phyloP scores from a whole-genome alignment of 768 basidiomycete species.

The Leccinum longicurvipes region DNA sequence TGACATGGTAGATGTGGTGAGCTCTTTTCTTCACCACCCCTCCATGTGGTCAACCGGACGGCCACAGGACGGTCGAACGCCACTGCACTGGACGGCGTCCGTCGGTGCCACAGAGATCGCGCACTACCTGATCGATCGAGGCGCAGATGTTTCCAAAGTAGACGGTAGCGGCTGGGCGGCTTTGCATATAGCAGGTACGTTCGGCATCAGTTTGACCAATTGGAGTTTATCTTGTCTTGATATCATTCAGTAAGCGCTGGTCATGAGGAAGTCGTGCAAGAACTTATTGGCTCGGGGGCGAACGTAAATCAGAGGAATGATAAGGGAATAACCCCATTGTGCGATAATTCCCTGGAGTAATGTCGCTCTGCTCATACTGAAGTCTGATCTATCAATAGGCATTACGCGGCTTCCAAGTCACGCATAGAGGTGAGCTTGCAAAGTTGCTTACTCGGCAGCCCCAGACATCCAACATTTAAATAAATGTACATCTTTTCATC shows the following conservation, averaged over 20 bases:
- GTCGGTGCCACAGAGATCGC: constrained; percentile 66
- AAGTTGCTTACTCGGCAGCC: constrained; percentile 19
- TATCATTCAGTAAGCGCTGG: constrained; percentile 69
- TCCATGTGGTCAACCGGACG: neutral
- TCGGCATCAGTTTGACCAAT: neutral
- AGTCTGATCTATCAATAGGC: constrained; percentile 43
- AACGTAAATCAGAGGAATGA: constrained; percentile 77
- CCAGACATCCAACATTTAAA: constrained; percentile 14
- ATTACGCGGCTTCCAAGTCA: constrained; percentile 92
- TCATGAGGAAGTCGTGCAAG: constrained; percentile 67
- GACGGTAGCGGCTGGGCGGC: constrained; percentile 76
- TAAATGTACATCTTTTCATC: constrained; percentile 24
- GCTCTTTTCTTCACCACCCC: neutral
- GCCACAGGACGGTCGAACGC: constrained; percentile 69
- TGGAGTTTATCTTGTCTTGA: neutral
- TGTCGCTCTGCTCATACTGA: constrained; percentile 4
- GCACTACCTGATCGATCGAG: constrained; percentile 65
- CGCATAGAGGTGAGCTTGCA: constrained; percentile 63
- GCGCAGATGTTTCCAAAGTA: constrained; percentile 59
- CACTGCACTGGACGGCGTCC: constrained; percentile 84
- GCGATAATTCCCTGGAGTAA: constrained; percentile 22
- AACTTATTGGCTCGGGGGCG: constrained; percentile 79
- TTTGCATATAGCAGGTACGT: constrained; percentile 72
- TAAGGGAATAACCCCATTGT: constrained; percentile 85
- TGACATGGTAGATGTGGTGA: constrained; percentile 61